Evolutionary conservation across 495 filamentous ascomycete genomes (phyloP), one percentile per base, ranked within the genome.

Genomic region (Cryomyces antarcticus): DNA sequence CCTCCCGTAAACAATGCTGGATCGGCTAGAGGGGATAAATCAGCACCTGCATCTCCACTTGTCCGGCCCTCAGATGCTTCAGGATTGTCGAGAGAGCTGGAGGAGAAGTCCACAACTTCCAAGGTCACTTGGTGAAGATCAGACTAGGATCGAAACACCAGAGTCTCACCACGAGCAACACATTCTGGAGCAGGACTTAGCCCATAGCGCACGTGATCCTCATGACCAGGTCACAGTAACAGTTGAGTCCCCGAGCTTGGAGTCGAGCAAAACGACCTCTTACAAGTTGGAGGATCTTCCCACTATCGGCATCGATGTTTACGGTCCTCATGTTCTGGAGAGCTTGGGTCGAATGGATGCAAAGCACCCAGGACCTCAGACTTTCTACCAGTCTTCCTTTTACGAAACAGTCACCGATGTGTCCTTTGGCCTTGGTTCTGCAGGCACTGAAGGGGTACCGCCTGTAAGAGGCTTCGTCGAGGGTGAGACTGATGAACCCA

Each of bases 121-220:
- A 53, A 48, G 24, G 57, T 62, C n/a, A 51, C 54, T n/a, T 63
- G 60, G 60, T 12, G 56, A 57, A 37, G 53, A 58, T 36, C 49
- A 56, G 42, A 59, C 52, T 34, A 52, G 53, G 37, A 46, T 52
- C 30, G 46, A 37, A 24, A 57, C 57, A 5, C 58, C 60, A 6
- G 57, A 60, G 12, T 52, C 56, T 12, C 43, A 47, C 38, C 49
- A 49, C 7, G 60, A 63, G 38, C 28, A 41, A 27, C 51, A 48
- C 13, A 38, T 50, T 36, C 47, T 46, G 28, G 17, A 24, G 34
- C 35, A 9, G 9, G 38, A 39, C 1, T 9, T 9, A 7, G 4
- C 0, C 7, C 11, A 36, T 13, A 24, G 17, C 17, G 17, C 17
- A 24, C 17, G 17, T 24, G 17, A 24, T 24, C 17, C 1, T 24